Evolutionary conservation across 2,329 filamentous ascomycete species (phyloP).

Genomic region (Tolypocladium endophyticum): DNA sequence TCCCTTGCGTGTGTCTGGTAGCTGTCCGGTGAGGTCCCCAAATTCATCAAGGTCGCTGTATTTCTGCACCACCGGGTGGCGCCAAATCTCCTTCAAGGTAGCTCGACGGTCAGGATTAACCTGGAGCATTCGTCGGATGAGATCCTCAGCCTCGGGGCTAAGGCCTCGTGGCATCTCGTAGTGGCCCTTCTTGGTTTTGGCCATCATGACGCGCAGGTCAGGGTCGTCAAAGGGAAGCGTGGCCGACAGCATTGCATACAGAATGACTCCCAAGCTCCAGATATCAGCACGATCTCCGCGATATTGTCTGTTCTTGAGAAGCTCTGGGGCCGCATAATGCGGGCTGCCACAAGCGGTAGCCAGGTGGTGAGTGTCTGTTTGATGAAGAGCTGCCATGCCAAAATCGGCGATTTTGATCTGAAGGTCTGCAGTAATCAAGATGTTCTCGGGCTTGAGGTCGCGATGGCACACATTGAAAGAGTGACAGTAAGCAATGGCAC

Average conservation of each 20-base stretch:
- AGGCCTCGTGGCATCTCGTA: conserved; percentile 55
- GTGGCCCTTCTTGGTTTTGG: conserved; percentile 45
- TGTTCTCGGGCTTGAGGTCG: conserved; percentile 95
- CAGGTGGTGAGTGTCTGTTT: conserved; percentile 67
- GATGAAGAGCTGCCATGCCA: conserved; percentile 87
- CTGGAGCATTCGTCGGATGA: conserved; percentile 71
- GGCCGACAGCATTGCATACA: conserved; percentile 80
- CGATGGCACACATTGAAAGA: conserved; percentile 92
- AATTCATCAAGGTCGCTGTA: conserved; percentile 68
- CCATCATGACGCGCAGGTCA: conserved; percentile 51
- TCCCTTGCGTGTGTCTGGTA: conserved; percentile 49
- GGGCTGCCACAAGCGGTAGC: conserved; percentile 91
- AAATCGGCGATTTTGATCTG: conserved; percentile 95
- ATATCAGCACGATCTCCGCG: conserved; percentile 81
- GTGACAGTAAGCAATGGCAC: conserved; percentile 86
- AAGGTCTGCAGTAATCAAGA: conserved; percentile 65
- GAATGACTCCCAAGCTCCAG: conserved; percentile 86
- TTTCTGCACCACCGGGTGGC: conserved; percentile 75
- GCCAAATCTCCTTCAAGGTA: conserved; percentile 70
- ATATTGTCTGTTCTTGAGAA: conserved; percentile 69
- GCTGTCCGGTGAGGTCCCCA: conserved; percentile 42
- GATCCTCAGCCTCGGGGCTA: conserved; percentile 59
- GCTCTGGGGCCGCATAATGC: conserved; percentile 90
- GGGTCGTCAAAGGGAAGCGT: conserved; percentile 71
- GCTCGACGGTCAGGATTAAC: conserved; percentile 72